These are phyloP conservation scores for Wickerhamiella hasegawae DNA, from an alignment of 805 yeast genomes.

Conservation along the genomic window DNA sequence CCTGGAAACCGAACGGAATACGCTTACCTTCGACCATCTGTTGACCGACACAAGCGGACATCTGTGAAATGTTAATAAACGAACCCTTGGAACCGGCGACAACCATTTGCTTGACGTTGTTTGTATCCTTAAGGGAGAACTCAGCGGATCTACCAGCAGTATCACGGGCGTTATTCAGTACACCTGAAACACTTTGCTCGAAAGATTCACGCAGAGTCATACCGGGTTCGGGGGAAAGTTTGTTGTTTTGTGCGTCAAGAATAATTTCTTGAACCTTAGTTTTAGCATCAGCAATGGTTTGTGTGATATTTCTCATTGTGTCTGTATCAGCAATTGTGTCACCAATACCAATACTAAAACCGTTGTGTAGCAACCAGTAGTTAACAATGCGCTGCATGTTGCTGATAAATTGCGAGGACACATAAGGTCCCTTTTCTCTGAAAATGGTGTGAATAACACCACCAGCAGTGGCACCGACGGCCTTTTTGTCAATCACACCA, in stretches of 20 bases:
- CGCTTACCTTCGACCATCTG: conserved; percentile 99
- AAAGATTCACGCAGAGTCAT: conserved; percentile 98
- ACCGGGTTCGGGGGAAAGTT: conserved; percentile 93
- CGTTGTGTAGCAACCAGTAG: conserved; percentile 90
- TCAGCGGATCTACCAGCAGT: conserved; percentile 98
- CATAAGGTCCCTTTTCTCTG: conserved; percentile 90
- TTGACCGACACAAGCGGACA: conserved; percentile 99
- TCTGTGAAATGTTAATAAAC: conserved; percentile 93
- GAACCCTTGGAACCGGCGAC: conserved; percentile 99
- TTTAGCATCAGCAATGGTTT: conserved; percentile 86
- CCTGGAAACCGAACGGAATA: conserved; percentile 93
- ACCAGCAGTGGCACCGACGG: conserved; percentile 97
- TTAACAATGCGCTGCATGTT: conserved; percentile 90
- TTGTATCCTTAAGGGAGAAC: conserved; percentile 80
- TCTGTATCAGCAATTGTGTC: conserved; percentile 97
- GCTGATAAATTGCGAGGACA: conserved; percentile 81
- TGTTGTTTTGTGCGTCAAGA: conserved; percentile 77
- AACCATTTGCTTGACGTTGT: conserved; percentile 98
- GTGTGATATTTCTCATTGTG: conserved; percentile 87
- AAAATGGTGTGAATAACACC: conserved; percentile 94
- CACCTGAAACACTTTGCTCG: conserved; percentile 92
- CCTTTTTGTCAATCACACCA: conserved; percentile 96
- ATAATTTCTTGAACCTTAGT: conserved; percentile 88
- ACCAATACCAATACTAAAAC: conserved; percentile 98
- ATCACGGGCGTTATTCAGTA: conserved; percentile 95